These are phyloP conservation scores for Moringa oleifera DNA, from an alignment of 345 rosid species.

Conservation along the genomic window DNA sequence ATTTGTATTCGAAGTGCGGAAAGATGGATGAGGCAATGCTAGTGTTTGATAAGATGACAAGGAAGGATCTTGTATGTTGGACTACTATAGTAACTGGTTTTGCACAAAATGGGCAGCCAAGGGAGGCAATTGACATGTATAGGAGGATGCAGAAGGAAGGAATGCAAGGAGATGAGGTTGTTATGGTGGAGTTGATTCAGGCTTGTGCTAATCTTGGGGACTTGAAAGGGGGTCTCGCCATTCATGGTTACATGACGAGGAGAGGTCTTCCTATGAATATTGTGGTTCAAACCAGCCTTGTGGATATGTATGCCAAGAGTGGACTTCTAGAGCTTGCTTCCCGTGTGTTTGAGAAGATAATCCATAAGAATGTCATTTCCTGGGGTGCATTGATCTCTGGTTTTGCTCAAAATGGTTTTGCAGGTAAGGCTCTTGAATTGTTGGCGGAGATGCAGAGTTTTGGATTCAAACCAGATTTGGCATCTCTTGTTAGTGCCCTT, in stretches of 20 bases:
- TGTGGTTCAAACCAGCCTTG: constrained; percentile 47
- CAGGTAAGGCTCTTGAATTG: constrained; percentile 34
- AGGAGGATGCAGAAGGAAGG: constrained; percentile 59
- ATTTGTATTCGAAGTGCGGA: constrained; percentile 55
- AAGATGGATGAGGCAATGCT: constrained; percentile 43
- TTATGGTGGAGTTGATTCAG: constrained; percentile 58
- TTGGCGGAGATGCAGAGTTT: constrained; percentile 49
- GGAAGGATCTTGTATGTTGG: constrained; percentile 63
- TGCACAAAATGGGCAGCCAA: constrained; percentile 33
- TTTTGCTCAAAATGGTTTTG: constrained; percentile 58
- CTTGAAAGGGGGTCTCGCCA: constrained; percentile 37
- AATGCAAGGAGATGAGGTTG: constrained; percentile 46
- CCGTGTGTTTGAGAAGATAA: constrained; percentile 39
- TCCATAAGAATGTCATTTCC: constrained; percentile 38
- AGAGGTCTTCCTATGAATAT: constrained; percentile 38
- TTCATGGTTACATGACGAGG: constrained; percentile 58
- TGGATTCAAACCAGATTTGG: constrained; percentile 47
- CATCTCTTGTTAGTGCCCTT: constrained; percentile 50
- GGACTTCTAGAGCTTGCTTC: constrained; percentile 54
- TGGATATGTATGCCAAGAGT: constrained; percentile 68
- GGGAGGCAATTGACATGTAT: constrained; percentile 45
- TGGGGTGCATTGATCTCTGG: constrained; percentile 68
- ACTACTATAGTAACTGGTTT: constrained; percentile 68
- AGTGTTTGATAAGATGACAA: constrained; percentile 48
- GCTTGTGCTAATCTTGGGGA: constrained; percentile 58